Base-by-base conservation (phyloP, 441 rosid species). In the Viola pubescens region DNA sequence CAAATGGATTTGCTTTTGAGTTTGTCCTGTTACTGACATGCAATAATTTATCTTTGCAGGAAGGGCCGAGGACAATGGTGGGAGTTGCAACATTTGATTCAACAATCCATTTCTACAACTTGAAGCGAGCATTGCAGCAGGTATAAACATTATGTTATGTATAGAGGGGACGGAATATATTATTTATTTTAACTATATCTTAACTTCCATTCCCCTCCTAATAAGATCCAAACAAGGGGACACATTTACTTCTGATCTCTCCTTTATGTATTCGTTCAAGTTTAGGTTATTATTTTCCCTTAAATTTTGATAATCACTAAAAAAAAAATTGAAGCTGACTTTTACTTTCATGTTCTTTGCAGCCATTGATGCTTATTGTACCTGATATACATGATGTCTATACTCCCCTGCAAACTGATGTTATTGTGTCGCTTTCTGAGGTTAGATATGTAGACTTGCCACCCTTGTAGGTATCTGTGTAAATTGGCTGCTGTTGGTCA, bases 11-110 rank as follows among this genome's bases (percentile, higher is more conserved):
- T 46, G 4, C 4, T 46, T 46, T 9, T 8, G 49, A 6, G 49
- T 46, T 46, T 46, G 3, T 42, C 38, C 41, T 0, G 5, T 51
- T 13, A 48, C 52, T 48, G 9, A 13, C 16, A 4, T 48, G 16
- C 7, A 8, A 13, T 19, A 44, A 55, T 72, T 7, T 56, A 3
- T 53, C 19, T 55, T 59, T 59, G 56, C 89, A 89, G 97, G 97
- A 87, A 82, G 91, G 94, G 66, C 87, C 86, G 48, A 80, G 85
- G 63, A 87, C 95, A 57, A 76, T 83, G 82, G 95, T 87, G 37
- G 97, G 97, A 62, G 73, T 89, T 67, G 97, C 91, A 43, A 89
- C 97, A 49, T 87, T 79, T 66, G 97, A 89, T 73, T 81, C 89
- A 4, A 81, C 95, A 34, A 81, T 89, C 62, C 92, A 89, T 65